Conservation (phyloP, 176 grass and related monocot genomes). For the Panicum miliaceum region DNA sequence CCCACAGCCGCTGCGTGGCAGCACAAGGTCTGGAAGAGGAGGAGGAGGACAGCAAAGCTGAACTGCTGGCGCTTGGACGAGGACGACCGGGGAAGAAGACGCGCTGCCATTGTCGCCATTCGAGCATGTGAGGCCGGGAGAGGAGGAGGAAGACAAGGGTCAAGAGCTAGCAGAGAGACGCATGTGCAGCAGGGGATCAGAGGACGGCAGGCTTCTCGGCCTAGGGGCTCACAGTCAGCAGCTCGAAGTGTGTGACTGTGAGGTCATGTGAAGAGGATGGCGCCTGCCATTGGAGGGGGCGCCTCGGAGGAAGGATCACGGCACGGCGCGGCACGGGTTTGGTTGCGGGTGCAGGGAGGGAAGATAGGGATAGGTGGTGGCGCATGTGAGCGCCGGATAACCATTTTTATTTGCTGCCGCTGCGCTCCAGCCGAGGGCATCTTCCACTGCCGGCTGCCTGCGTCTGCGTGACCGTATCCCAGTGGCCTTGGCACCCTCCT, state of each 20-base stretch:
- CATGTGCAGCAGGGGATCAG: not conserved
- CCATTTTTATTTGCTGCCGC: conserved; percentile 27
- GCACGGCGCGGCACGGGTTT: conserved; percentile 34
- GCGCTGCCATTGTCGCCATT: conserved; percentile 40
- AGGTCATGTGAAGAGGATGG: conserved; percentile 40
- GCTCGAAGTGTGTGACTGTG: conserved; percentile 1
- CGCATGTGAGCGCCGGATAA: conserved; percentile 46
- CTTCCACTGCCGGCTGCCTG: not conserved
- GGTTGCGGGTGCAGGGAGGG: not conserved
- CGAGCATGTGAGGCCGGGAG: not conserved
- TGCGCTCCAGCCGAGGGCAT: conserved; percentile 39
- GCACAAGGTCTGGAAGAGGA: conserved; percentile 5
- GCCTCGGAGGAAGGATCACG: not conserved
- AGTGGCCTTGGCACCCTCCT: conserved; percentile 19
- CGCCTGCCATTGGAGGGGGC: conserved; percentile 33
- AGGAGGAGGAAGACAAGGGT: not conserved
- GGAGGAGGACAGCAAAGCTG: conserved; percentile 20
- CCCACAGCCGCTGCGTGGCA: not conserved
- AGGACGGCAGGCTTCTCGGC: not conserved
- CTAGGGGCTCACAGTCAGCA: not conserved
- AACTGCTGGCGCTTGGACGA: not conserved
- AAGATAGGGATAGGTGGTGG: not conserved
- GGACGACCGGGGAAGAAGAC: not conserved
- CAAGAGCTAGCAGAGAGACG: conserved; percentile 1
- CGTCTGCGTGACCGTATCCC: not conserved